Evolutionary conservation across 2,329 filamentous ascomycete genomes (phyloP), one percentile per base, ranked within the genome.

Genomic region (Fusarium torreyae): DNA sequence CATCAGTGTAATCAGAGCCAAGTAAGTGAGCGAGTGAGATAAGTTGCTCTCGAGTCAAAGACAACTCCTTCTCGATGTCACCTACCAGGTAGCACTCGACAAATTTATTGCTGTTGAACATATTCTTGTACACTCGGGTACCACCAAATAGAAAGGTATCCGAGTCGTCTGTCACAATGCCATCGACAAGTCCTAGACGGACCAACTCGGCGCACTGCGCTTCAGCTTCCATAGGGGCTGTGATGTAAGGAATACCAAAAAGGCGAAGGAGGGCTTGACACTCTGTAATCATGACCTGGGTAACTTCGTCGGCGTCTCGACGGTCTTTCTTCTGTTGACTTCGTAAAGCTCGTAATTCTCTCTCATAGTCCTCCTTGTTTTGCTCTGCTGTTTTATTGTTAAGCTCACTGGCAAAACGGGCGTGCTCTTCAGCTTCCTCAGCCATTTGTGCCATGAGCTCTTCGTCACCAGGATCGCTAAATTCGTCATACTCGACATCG

Each of bases 71-170:
- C 74, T 97, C 93, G 1, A 99, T 84, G 75, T 99, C 96, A 1
- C 84, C 85, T 4, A 90, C 83, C 11, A 99, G 87, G 77, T 98
- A 99, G 81, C 96, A 98, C 81, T 99, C 96, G 42, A 99, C 96
- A 74, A 94, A 97, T 78, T 99, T 99, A 79, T 96, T 96, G 74
- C 94, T 91, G 80, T 98, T 99, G 85, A 99, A 99, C 94, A 99
- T 97, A 83, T 99, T 99, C 80, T 99, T 99, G 85, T 99, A 99
- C 22, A 99, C 92, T 18, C 95, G 87, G 0, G 94, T 99, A 38
- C 96, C 97, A 18, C 96, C 97, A 78, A 99, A 99, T 1, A 99
- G 87, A 76, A 99, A 99, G 1, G 91, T 97, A 83, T 99, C 96
- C 4, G 92, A 97, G 77, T 99, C 96, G 75, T 99, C 96, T 0